Conservation (phyloP, 192 early-diverging fungal species). For the Phycomyces nitens region DNA sequence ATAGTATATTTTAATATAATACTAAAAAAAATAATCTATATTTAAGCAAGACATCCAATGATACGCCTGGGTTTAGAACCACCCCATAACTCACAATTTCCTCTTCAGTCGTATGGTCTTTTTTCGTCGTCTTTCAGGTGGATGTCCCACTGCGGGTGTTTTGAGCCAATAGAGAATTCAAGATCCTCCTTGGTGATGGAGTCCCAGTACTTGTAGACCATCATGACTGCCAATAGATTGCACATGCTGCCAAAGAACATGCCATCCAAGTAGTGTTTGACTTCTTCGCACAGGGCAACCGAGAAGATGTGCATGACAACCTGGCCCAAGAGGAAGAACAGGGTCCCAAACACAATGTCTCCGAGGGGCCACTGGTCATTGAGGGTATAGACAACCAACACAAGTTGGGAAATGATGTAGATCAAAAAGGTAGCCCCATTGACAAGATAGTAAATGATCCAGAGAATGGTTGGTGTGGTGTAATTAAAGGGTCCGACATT, state of each 20-base stretch:
- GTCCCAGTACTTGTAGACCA: conserved; percentile 99
- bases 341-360: conserved; percentile 81
- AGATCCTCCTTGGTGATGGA: conserved; percentile 97
- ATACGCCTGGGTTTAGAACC: no score
- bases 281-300: conserved; percentile 73
- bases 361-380: conserved; percentile 95
- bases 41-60: no score
- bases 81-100: no score
- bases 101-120: neutral
- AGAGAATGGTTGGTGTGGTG: conserved; percentile 67
- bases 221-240: conserved; percentile 92
- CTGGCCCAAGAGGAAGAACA: conserved; percentile 86
- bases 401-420: conserved; percentile 86
- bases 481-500: conserved; percentile 59
- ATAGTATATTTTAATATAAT: no score
- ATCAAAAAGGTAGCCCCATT: conserved; percentile 75
- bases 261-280: conserved; percentile 94
- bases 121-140: conserved; percentile 47
- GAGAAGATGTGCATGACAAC: conserved; percentile 79
- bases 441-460: conserved; percentile 84
- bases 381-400: conserved; percentile 88
- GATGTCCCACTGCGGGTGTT: conserved; percentile 72
- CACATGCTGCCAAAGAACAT: conserved; percentile 93
- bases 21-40: no score
- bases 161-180: conserved; percentile 79